Percentiles rank a stretch among this genome's conserved stretches.
phyloP scores from a whole-genome alignment of 2,329 filamentous ascomycete species.

The Lecanosticta acicola region DNA sequence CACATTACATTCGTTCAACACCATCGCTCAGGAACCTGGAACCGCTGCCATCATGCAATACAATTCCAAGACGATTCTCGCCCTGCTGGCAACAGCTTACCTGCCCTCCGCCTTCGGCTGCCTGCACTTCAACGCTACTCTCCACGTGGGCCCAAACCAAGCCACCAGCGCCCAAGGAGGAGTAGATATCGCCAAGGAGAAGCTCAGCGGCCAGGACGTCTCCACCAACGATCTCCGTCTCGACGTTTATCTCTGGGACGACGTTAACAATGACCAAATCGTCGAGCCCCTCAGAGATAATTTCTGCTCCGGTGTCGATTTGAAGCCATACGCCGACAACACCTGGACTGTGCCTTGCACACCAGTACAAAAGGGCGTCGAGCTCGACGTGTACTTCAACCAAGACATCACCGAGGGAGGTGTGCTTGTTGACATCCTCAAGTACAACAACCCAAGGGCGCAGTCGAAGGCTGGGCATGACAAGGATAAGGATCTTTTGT shows the following conservation, averaged over 20 bases:
- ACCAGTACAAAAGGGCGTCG: constrained; percentile 7
- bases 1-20: too few species aligned
- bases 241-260: constrained; percentile 12
- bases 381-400: constrained; percentile 11
- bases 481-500: constrained; percentile 9
- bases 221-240: constrained; percentile 10
- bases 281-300: constrained; percentile 12
- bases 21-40: too few species aligned
- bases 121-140: constrained; percentile 16
- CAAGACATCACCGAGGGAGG: constrained; percentile 11
- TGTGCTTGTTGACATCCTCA: constrained; percentile 9
- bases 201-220: background rate
- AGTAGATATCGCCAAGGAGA: constrained; percentile 3
- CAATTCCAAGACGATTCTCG: background rate
- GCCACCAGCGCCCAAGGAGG: constrained; percentile 9
- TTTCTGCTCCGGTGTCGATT: constrained; percentile 11
- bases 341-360: constrained; percentile 11
- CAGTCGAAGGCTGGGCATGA: constrained; percentile 7
- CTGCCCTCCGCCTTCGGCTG: constrained; percentile 9
- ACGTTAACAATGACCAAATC: constrained; percentile 12
- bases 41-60: constrained; percentile 2
- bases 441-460: constrained; percentile 10
- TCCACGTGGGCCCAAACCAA: constrained; percentile 8
- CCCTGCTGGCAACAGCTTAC: constrained; percentile 6
- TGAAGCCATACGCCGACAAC: constrained; percentile 11